Evolutionary conservation across 805 yeast species (phyloP), one percentile per base, ranked within the genome.

Genomic region (Starmerella floris): DNA sequence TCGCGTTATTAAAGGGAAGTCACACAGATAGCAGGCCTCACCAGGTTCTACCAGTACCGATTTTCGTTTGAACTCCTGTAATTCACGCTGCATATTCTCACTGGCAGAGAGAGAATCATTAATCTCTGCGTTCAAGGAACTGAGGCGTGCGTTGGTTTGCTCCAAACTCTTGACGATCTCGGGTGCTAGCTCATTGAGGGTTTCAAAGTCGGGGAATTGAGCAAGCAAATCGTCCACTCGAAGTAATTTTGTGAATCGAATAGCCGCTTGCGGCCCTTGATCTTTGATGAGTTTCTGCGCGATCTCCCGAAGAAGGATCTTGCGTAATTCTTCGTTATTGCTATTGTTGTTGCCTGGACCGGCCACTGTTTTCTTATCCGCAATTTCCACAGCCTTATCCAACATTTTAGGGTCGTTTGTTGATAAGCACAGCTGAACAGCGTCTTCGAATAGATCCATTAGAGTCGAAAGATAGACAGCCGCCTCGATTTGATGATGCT

Each of bases 141-240:
- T 70, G 60, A 91, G 80, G 32, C 70, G 70, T 22, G 66, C 59
- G 37, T 85, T 83, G 55, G 83, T 79, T 23, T 67, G 68, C 55
- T 83, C 87, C 49, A 91, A 63, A n/a, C 88, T 79, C 37, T 68
- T 67, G 26, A 87, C 83, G 34, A 91, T 73, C 51, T 85, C 94
- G 37, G 80, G 82, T 50, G 84, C 83, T 54, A 91, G 73, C 46
- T 80, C 77, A 50, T 83, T 91, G 38, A 91, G 77, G 23, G 83
- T 76, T 0, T 82, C 72, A 44, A 82, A 75, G 51, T 84, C 87
- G 0, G 96, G 95, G 50, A 91, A 78, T 26, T 83, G 63, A 2
- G 93, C 93, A 39, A 91, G 62, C 32, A 91, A 56, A 54, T 91
- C 97, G 48, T 82, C 85, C 35, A 91, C 76, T 3, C 77, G 71